These are phyloP conservation scores for Neophaeococcomyces mojaviensis DNA, from an alignment of 2,329 filamentous ascomycete species.

Conservation along the genomic window DNA sequence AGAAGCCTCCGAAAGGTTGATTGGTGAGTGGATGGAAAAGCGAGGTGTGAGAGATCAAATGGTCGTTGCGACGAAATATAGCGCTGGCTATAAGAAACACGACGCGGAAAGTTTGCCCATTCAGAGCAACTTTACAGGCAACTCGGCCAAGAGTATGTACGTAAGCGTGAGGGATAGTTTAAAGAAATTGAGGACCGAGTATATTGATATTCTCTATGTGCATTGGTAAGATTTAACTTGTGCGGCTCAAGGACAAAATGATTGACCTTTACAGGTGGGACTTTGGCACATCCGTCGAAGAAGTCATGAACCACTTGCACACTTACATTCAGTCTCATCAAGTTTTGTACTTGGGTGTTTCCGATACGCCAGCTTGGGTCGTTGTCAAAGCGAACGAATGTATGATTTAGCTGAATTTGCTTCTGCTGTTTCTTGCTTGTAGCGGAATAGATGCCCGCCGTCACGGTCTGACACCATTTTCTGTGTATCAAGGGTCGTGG, in stretches of 20 bases:
- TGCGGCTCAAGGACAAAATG: too few relatives aligned
- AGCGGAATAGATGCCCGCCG: slow-evolving; percentile 62
- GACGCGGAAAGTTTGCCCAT: slow-evolving; percentile 12
- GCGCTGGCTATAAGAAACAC: slow-evolving; percentile 27
- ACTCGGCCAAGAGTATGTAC: slow-evolving; percentile 28
- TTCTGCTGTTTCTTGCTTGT: too few relatives aligned
- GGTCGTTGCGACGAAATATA: slow-evolving; percentile 50
- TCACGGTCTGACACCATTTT: slow-evolving; percentile 61
- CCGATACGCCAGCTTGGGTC: slow-evolving; percentile 60
- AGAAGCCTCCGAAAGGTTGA: slow-evolving; percentile 41
- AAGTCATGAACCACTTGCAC: slow-evolving; percentile 62
- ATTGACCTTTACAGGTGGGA: too few relatives aligned
- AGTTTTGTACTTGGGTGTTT: slow-evolving; percentile 60
- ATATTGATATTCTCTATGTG: slow-evolving; percentile 31
- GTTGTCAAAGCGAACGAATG: slow-evolving; percentile 40
- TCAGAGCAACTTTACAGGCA: slow-evolving; percentile 38
- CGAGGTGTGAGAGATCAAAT: slow-evolving; percentile 43
- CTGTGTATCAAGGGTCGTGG: slow-evolving; percentile 61
- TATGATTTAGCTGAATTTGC: too few relatives aligned
- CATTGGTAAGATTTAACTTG: too few relatives aligned
- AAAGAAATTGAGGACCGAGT: slow-evolving; percentile 29
- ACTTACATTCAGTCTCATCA: slow-evolving; percentile 54
- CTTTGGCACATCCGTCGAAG: slow-evolving; percentile 53
- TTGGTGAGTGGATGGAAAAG: slow-evolving; percentile 46
- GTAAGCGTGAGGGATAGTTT: slow-evolving; percentile 29